Evolutionary conservation across 1,284 basidiomycete species (phyloP), one percentile per base, ranked within the genome.

Genomic region (Apiotrichum siamense): DNA sequence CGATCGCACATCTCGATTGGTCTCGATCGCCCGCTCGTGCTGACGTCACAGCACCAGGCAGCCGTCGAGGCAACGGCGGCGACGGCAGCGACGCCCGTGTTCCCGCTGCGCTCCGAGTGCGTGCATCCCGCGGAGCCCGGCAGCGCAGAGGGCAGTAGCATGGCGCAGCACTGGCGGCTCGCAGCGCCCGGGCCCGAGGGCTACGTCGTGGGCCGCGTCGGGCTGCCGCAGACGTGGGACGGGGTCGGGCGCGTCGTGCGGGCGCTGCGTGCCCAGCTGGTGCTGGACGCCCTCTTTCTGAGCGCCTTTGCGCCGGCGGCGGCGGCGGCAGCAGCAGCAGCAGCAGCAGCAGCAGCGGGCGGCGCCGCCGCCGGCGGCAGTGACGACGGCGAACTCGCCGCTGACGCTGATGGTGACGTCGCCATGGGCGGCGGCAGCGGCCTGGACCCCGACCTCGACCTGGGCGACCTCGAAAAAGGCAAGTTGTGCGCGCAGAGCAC

Each of bases 161-260:
- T 63, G 11, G 59, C 55, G 7, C 70, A 72, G 55, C 57, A 62
- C 27, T 70, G 67, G 68, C 60, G 60, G 3, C 62, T 68, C 29
- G 59, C 57, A 3, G 52, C 53, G 12, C 64, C 67, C 6, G 67
- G 70, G 3, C 66, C 67, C 2, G 61, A 60, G 9, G 70, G 63
- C 12, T 68, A 59, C 39, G 55, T 72, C 3, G 49, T 72, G 3
- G 65, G 65, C 7, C 54, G 67, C 10, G 42, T 67, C 7, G 66
- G 59, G 2, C 23, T 65, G 9, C 56, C 65, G 1, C 17, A 23
- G 3, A 39, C 46, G 2, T 50, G 50, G 49, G 48, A 55, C 4
- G 54, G 44, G 26, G 44, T 66, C 17, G 31, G 29, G 11, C 46
- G 47, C 23, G 10, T 62, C 12, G 29, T 62, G n/a, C 31, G 57